Evolutionary conservation across 306 rosid species (phyloP).

Genomic region (Vigna trinervia): DNA sequence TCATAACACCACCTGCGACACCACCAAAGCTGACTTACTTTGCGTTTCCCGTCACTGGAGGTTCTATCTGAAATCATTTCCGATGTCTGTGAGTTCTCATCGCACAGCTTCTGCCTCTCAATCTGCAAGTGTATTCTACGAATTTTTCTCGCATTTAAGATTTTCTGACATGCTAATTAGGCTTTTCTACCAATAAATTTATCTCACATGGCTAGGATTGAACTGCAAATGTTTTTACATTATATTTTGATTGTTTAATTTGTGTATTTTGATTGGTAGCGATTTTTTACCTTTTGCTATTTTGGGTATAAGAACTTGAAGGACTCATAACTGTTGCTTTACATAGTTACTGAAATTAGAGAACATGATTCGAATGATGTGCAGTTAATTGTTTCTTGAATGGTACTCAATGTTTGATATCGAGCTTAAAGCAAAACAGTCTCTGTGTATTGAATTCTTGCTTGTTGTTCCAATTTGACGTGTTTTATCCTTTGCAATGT

Average conservation of each 20-base stretch:
- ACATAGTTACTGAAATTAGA: constrained; percentile 17
- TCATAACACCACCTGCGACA: constrained; percentile 3
- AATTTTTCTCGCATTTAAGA: not conserved
- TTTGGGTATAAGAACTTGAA: constrained; percentile 27
- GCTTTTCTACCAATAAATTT: not conserved
- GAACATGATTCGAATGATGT: not conserved
- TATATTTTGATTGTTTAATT: constrained; percentile 15
- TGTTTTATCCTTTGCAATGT: not conserved
- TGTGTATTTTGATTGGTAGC: constrained; percentile 18
- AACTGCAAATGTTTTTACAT: not conserved
- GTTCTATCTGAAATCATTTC: constrained; percentile 4
- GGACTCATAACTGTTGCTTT: not conserved
- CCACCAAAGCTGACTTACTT: constrained; percentile 31
- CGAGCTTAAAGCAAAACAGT: constrained; percentile 4
- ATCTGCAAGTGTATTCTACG: not conserved
- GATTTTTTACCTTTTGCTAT: not conserved
- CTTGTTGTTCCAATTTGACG: constrained; percentile 4
- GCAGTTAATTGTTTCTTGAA: constrained; percentile 26
- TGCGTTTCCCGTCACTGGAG: constrained; percentile 7
- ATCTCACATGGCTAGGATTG: not conserved
- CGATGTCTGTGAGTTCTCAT: constrained; percentile 58
- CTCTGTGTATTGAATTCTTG: constrained; percentile 5
- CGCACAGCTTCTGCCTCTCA: not conserved
- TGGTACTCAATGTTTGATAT: not conserved
- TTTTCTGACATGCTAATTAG: not conserved